Percentiles rank a stretch among this genome's conserved stretches.
phyloP scores from a whole-genome alignment of 176 grass and related monocot genomes.

The Oryza meyeriana region DNA sequence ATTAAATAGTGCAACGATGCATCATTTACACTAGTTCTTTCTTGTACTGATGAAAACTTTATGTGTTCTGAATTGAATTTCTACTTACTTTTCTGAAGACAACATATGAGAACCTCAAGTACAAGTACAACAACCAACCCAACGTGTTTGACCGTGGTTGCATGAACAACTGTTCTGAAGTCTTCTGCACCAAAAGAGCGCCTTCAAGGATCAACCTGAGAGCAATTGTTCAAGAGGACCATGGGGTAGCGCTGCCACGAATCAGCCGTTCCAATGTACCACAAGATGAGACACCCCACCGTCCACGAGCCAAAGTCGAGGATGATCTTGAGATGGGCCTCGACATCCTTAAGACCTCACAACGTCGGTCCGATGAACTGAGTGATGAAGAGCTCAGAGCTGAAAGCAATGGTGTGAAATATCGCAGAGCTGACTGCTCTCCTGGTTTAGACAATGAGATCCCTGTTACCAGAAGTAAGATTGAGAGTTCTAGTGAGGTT shows the following conservation, averaged over 20 bases:
- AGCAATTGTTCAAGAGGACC: slow-evolving; percentile 56
- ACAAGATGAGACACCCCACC: slow-evolving; percentile 37
- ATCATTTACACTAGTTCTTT: not conserved
- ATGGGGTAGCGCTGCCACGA: slow-evolving; percentile 17
- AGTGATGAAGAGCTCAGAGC: slow-evolving; percentile 40
- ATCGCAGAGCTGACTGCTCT: not conserved
- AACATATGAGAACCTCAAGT: slow-evolving; percentile 66
- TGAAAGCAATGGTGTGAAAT: slow-evolving; percentile 37
- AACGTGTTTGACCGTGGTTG: slow-evolving; percentile 48
- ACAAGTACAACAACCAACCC: slow-evolving; percentile 44
- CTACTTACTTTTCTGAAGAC: slow-evolving; percentile 47
- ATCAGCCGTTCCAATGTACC: slow-evolving; percentile 12
- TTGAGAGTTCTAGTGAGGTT: slow-evolving; percentile 16
- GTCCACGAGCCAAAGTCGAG: slow-evolving; percentile 61
- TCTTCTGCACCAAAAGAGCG: slow-evolving; percentile 56
- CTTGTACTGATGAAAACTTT: not conserved
- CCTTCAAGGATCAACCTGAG: slow-evolving; percentile 62
- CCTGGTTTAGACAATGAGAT: slow-evolving; percentile 39
- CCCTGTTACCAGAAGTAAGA: slow-evolving; percentile 33
- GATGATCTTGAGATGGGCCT: slow-evolving; percentile 74
- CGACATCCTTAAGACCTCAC: slow-evolving; percentile 48
- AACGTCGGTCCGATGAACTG: slow-evolving; percentile 21
- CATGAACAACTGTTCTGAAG: slow-evolving; percentile 48
- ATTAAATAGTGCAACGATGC: not conserved
- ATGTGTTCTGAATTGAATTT: not conserved